Percentiles rank a stretch among this genome's conserved stretches.
phyloP scores from a whole-genome alignment of 495 filamentous ascomycete genomes.

The Penicillium waksmanii region DNA sequence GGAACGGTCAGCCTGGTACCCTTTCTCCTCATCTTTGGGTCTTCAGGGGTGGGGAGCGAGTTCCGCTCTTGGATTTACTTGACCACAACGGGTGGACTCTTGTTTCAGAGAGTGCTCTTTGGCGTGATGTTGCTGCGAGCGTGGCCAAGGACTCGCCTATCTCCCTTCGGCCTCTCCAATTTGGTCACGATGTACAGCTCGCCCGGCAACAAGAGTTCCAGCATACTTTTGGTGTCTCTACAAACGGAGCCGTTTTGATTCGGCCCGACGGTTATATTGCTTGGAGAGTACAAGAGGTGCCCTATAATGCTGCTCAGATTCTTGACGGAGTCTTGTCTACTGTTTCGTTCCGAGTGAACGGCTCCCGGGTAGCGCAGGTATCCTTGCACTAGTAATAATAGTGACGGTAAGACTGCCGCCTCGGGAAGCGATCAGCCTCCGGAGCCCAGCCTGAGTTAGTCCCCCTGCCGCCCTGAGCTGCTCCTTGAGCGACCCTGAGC shows the following conservation, averaged over 20 bases:
- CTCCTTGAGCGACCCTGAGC: too few relatives aligned
- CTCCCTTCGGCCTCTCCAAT: constrained; percentile 10
- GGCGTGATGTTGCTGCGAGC: constrained; percentile 12
- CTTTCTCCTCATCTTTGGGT: constrained; percentile 33
- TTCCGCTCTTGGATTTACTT: constrained; percentile 26
- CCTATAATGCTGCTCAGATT: constrained; percentile 2
- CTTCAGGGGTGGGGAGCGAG: constrained; percentile 12
- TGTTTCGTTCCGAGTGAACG: constrained; percentile 9
- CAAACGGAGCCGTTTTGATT: constrained; percentile 27
- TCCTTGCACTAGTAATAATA: too few relatives aligned
- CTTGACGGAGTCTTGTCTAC: constrained; percentile 9
- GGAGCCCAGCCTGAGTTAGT: background rate
- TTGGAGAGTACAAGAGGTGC: constrained; percentile 24
- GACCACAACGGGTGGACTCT: constrained; percentile 21
- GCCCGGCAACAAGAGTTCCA: constrained; percentile 13
- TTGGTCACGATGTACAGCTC: constrained; percentile 20
- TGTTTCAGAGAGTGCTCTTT: constrained; percentile 16
- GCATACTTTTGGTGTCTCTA: constrained; percentile 19
- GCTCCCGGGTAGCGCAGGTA: background rate
- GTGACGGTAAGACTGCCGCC: background rate
- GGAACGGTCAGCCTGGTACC: constrained; percentile 33
- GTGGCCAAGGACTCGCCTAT: constrained; percentile 11
- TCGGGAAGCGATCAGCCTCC: background rate
- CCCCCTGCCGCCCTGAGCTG: too few relatives aligned
- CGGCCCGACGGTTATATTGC: constrained; percentile 38